Evolutionary conservation across 202 grass and related monocot genomes (phyloP).

Genomic region (Setaria viridis): DNA sequence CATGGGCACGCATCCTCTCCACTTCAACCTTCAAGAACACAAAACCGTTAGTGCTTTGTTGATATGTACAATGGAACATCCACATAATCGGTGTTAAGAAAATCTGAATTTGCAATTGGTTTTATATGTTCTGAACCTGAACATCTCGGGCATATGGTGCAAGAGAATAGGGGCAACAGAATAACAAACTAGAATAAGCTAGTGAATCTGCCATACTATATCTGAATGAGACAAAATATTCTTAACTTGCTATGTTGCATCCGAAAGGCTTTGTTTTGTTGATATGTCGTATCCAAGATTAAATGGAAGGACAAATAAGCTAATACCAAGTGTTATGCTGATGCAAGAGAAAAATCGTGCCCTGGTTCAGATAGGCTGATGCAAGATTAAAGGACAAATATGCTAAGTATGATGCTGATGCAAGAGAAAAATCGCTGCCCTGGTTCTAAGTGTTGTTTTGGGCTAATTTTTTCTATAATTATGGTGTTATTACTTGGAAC

Average conservation of each 20-base stretch:
- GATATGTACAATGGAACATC: neutral
- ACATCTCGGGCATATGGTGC: neutral
- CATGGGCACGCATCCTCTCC: conserved; percentile 77
- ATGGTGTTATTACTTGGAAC: neutral
- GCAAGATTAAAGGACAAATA: too few species aligned
- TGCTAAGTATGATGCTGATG: too few species aligned
- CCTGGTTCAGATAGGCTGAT: neutral
- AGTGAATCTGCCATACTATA: too few species aligned
- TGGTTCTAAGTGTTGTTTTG: neutral
- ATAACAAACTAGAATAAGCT: neutral
- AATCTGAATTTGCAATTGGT: neutral
- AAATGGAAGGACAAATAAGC: neutral
- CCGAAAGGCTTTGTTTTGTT: neutral
- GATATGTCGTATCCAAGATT: neutral
- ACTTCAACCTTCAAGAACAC: conserved; percentile 71
- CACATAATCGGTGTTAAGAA: neutral
- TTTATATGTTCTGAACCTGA: conserved; percentile 3
- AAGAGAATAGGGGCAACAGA: neutral
- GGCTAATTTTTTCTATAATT: too few species aligned
- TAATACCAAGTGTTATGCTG: neutral
- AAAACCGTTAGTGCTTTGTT: neutral
- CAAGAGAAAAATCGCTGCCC: neutral
- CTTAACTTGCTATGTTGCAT: neutral
- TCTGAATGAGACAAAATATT: too few species aligned
- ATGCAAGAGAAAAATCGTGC: neutral